Evolutionary conservation across 352 stramenopile genomes (phyloP), one percentile per base, ranked within the genome.

Genomic region (Pythium inflatum): DNA sequence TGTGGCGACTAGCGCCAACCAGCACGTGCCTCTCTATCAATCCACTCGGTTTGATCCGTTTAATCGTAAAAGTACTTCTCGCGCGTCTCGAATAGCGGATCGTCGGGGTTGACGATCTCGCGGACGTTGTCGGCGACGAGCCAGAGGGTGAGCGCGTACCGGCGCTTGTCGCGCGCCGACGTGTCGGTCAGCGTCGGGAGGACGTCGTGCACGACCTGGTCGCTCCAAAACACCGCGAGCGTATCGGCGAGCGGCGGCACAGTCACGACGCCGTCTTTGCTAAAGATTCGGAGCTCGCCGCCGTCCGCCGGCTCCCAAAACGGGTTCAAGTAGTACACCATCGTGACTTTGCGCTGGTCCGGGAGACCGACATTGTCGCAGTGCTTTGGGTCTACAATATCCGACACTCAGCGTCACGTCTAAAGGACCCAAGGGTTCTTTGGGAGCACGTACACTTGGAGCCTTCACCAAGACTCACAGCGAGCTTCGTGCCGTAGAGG

Each of bases 101-200:
- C 73, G 24, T 63, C 55, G 7, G 62, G 66, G 72, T 85, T 80
- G n/a, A 77, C 75, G 54, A 85, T 85, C 68, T 85, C 76, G n/a
- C 43, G 62, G 28, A 68, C 24, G 68, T 85, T 82, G 48, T 85
- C 78, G 24, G 74, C 65, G 27, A 85, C 76, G 41, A 97, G 89
- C 93, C 93, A 98, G 54, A 97, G 71, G 48, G 93, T 98, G 48
- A 98, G 75, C 18, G 93, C 93, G 38, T 90, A 88, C 38, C 93
- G 82, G 22, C 77, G 76, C 22, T 68, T 53, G 31, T 74, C 51
- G 33, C 56, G 71, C 6, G 41, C 63, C 30, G 46, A 59, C 13
- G 70, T 75, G 46, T 87, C 69, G 34, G 77, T 75, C 43, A 83
- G 62, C 61, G 76, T 87, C 24, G 91, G 88, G 54, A 92, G 68